A percentile compares a stretch with the other conserved stretches of the same genome.
phyloP scores from a whole-genome alignment of 73 alveolate species.

The Urostyla sp. region DNA sequence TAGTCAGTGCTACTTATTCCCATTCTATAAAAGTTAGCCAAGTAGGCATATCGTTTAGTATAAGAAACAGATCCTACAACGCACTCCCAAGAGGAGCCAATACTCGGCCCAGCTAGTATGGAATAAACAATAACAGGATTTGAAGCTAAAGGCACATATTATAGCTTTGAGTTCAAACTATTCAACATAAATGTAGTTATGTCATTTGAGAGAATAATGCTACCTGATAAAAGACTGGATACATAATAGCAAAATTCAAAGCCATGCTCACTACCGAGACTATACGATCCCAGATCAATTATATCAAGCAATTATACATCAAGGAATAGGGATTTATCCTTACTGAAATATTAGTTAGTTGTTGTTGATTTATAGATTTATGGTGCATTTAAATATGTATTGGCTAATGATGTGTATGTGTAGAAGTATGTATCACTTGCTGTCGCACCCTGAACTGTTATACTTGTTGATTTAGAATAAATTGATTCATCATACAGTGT shows the following conservation, averaged over 20 bases:
- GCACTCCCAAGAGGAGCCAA: slow-evolving; percentile 15
- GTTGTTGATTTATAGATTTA: too few relatives aligned
- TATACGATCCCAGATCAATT: too few relatives aligned
- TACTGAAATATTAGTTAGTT: too few relatives aligned
- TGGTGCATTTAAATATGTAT: too few relatives aligned
- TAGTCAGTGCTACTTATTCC: neutral
- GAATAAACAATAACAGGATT: neutral
- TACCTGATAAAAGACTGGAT: neutral
- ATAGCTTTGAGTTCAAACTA: neutral
- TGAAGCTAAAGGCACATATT: neutral
- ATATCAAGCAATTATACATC: too few relatives aligned
- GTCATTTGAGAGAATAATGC: neutral
- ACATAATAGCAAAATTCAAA: slow-evolving; percentile 25
- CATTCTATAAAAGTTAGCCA: slow-evolving; percentile 27
- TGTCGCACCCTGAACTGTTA: too few relatives aligned
- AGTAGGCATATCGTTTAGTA: neutral
- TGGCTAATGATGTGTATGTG: too few relatives aligned
- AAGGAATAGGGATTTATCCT: too few relatives aligned
- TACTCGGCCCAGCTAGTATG: neutral
- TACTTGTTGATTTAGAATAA: too few relatives aligned
- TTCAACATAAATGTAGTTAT: neutral
- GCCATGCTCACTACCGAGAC: slow-evolving; percentile 39
- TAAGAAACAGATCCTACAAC: slow-evolving; percentile 21
- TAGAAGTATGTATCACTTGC: too few relatives aligned
- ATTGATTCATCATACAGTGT: too few relatives aligned